Evolutionary conservation across 345 rosid species (phyloP).

Genomic region (Garcia nutans): DNA sequence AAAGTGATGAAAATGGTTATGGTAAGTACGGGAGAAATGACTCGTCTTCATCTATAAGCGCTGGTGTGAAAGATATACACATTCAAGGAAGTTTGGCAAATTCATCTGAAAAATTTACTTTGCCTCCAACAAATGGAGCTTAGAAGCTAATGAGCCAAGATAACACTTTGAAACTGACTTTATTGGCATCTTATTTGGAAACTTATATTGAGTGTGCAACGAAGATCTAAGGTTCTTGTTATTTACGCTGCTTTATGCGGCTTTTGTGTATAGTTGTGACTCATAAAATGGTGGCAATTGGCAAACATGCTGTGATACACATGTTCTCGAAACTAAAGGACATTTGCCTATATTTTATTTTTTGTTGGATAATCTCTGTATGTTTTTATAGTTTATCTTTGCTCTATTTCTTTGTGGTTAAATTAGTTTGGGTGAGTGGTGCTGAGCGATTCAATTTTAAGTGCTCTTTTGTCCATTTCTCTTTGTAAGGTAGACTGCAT

Average conservation of each 20-base stretch:
- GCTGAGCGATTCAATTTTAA: too few relatives aligned
- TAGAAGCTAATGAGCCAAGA: conserved; percentile 4
- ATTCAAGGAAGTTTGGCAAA: conserved; percentile 39
- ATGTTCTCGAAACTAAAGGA: background rate
- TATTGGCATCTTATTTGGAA: background rate
- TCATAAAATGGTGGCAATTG: background rate
- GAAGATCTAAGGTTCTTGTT: background rate
- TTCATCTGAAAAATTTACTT: conserved; percentile 26
- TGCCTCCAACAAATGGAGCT: conserved; percentile 34
- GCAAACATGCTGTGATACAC: background rate
- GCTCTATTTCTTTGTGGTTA: too few relatives aligned
- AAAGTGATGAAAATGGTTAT: conserved; percentile 37
- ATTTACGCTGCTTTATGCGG: too few relatives aligned
- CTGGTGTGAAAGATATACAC: conserved; percentile 45
- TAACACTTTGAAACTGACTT: conserved; percentile 4
- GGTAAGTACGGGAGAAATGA: conserved; percentile 28
- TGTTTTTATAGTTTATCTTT: too few relatives aligned
- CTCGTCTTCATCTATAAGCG: conserved; percentile 41
- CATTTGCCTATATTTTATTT: too few relatives aligned
- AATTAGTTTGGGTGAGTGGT: too few relatives aligned
- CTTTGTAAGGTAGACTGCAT: background rate
- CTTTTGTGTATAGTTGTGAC: background rate
- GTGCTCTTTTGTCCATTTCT: too few relatives aligned
- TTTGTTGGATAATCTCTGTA: too few relatives aligned
- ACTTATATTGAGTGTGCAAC: background rate